Base-by-base conservation (phyloP, 2,329 filamentous ascomycete species). In the Cladosporium austrohemisphaericum region DNA sequence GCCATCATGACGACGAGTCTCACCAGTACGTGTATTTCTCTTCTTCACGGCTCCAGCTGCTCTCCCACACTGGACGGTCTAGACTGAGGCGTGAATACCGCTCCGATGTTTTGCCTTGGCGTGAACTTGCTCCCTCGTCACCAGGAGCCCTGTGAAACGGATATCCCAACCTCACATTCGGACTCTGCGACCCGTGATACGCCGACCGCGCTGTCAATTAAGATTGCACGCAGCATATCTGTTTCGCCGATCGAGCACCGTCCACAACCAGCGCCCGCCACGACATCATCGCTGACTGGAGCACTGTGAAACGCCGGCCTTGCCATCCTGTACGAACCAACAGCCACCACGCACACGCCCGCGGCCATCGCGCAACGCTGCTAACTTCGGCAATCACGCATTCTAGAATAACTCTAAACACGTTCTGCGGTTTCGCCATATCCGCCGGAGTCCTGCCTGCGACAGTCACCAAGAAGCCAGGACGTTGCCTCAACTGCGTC, bases 91-190 rank as follows among this genome's bases (percentile, higher is more conserved):
- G 16, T 19, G 25, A 26, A 26, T 26, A 11, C 25, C 6, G 6
- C 25, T 26, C 38, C 38, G 38, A 41, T 41, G 25, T 41, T 41
- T 41, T 41, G 38, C 38, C 38, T 41, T 41, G 38, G 38, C 38
- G 29, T 19, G 23, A 41, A 41, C 38, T 41, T 41, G 23, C 36
- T 40, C 20, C 26, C 36, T 20, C 36, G 7, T 40, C 36, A 40
- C 36, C 36, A 40, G 36, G 19, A 40, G 25, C 20, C 36, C 36
- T 40, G 36, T 23, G 16, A 22, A 26, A 26, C 13, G 7, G 13
- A 40, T 32, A 14, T 14, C 25, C 20, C 18, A 14, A 5, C 36
- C 20, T 13, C 22, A 20, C 26, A 26, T 26, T 40, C 36, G 36
- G 11, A 40, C 13, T 40, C 36, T 3, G 14, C 36, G 22, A 13